These are phyloP conservation scores for Ustilago tritici DNA, from an alignment of 1,284 basidiomycete species.

Conservation along the genomic window DNA sequence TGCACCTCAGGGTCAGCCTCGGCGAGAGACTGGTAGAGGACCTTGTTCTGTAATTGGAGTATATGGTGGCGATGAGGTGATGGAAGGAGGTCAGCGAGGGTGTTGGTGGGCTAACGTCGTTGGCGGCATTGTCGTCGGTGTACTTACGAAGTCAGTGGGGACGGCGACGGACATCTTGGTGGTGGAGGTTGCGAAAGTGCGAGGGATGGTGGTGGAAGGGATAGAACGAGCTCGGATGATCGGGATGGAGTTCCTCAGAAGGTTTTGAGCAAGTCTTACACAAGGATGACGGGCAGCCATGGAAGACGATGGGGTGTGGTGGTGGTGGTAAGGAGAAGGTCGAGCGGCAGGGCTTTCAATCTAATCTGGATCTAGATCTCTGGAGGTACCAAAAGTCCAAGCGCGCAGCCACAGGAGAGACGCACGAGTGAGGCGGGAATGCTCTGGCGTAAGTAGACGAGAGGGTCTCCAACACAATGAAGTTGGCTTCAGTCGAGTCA, in stretches of 20 bases:
- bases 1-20: constrained; percentile 94
- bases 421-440: background rate
- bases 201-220: constrained; percentile 23
- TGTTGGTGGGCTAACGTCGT: background rate
- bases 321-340: constrained; percentile 19
- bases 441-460: constrained; percentile 12
- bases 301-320: constrained; percentile 29
- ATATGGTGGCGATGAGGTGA: background rate
- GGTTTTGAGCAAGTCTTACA: constrained; percentile 47
- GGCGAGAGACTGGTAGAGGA: constrained; percentile 85
- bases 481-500: constrained; percentile 25
- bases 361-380: background rate
- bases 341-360: constrained; percentile 2
- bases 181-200: constrained; percentile 40
- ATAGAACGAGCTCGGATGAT: constrained; percentile 21
- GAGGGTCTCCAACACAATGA: background rate
- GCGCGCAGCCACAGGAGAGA: constrained; percentile 1
- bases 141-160: constrained; percentile 65
- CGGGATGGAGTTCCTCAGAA: constrained; percentile 35
- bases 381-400: background rate
- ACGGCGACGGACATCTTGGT: constrained; percentile 63
- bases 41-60: constrained; percentile 80
- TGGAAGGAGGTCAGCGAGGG: constrained; percentile 8
- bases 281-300: constrained; percentile 53
- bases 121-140: background rate